phyloP scores from a whole-genome alignment of 257 asterid species.

The Asclepias syriaca region DNA sequence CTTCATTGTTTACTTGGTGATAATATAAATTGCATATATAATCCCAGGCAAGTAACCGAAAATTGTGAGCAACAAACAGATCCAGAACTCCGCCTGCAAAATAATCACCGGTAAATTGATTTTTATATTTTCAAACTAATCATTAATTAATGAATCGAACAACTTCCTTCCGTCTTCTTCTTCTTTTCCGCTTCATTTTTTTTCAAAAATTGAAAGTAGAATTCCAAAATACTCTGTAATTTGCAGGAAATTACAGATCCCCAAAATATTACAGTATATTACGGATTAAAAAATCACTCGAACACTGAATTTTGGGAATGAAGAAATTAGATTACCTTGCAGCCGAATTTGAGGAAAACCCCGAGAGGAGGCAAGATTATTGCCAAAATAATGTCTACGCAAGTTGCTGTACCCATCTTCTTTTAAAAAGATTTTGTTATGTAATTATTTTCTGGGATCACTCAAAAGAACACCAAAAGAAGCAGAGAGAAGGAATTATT shows the following conservation, averaged over 20 bases:
- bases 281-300: too few species aligned
- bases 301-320: too few species aligned
- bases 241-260: not conserved
- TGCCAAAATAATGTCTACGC: constrained; percentile 58
- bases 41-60: constrained; percentile 19
- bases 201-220: too few species aligned
- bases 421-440: too few species aligned
- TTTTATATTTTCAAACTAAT: not conserved
- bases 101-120: not conserved
- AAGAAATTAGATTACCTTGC: constrained; percentile 31
- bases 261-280: too few species aligned
- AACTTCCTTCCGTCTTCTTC: not conserved
- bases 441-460: not conserved
- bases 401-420: constrained; percentile 37
- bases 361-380: constrained; percentile 87
- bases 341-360: constrained; percentile 74
- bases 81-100: constrained; percentile 23
- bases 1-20: constrained; percentile 11
- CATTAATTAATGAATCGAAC: not conserved
- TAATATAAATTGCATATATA: constrained; percentile 42
- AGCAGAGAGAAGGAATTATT: not conserved
- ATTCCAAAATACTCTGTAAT: too few species aligned
- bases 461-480: not conserved
- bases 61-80: constrained; percentile 21
- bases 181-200: too few species aligned